These are phyloP conservation scores for Hypoxylon sp. DNA, from an alignment of 2,329 filamentous ascomycete genomes.

Conservation along the genomic window DNA sequence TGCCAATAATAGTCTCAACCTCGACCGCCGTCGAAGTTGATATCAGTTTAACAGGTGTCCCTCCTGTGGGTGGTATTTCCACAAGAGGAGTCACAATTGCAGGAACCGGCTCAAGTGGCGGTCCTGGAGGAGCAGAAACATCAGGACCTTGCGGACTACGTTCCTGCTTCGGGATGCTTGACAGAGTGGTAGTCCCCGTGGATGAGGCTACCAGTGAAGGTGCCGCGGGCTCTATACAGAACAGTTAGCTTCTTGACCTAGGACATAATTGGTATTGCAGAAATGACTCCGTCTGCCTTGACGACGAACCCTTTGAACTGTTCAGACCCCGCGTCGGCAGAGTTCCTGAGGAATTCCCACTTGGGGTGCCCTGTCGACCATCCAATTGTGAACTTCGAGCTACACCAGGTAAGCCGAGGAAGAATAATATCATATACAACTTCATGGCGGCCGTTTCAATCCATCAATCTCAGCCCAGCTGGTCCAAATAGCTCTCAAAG, in stretches of 20 bases:
- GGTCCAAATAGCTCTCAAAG: constrained; percentile 30
- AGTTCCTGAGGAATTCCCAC: constrained; percentile 40
- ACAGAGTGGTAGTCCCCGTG: constrained; percentile 21
- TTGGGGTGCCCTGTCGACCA: constrained; percentile 38
- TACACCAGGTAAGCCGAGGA: constrained; percentile 43
- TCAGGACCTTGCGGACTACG: constrained; percentile 30
- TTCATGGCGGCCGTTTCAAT: constrained; percentile 36
- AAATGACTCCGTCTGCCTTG: constrained; percentile 27
- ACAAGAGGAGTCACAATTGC: constrained; percentile 18
- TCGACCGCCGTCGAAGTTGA: constrained; percentile 22
- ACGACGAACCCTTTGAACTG: constrained; percentile 44
- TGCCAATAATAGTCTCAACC: constrained; percentile 17
- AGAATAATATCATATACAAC: constrained; percentile 29
- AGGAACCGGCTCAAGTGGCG: constrained; percentile 26
- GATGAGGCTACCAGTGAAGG: constrained; percentile 39
- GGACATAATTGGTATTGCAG: constrained; percentile 5
- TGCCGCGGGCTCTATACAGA: constrained; percentile 34
- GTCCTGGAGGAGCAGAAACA: constrained; percentile 24
- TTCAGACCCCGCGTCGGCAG: constrained; percentile 26
- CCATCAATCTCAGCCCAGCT: constrained; percentile 36
- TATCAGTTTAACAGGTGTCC: constrained; percentile 12
- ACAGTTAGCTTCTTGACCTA: constrained; percentile 23
- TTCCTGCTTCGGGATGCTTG: constrained; percentile 32
- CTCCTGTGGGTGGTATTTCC: constrained; percentile 12
- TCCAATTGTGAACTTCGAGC: constrained; percentile 35